Conservation (phyloP, 108 stramenopile genomes). For the Skeletonema potamos region DNA sequence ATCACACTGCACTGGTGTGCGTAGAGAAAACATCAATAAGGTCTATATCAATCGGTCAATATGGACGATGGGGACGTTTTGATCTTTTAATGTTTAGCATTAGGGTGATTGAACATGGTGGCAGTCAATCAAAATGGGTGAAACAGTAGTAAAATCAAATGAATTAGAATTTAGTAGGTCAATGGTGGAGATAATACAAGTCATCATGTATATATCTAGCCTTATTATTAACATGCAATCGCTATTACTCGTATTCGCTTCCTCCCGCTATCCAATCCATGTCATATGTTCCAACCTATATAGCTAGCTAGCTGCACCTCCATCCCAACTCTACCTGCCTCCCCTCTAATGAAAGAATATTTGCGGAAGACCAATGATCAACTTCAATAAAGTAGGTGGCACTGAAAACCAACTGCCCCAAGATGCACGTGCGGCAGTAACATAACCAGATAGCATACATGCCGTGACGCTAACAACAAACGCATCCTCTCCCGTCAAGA, state of each 20-base stretch:
- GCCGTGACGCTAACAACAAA: slow-evolving; percentile 21
- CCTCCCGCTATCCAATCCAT: not conserved
- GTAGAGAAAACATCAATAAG: no score
- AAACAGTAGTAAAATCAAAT: no score
- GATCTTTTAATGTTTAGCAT: no score
- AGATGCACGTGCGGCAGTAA: slow-evolving; percentile 11
- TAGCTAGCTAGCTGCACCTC: not conserved
- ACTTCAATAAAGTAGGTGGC: not conserved
- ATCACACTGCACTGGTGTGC: no score
- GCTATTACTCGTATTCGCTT: no score
- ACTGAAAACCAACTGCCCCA: slow-evolving; percentile 11
- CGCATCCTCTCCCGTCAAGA: slow-evolving; percentile 19
- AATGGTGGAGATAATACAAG: not conserved
- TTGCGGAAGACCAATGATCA: not conserved
- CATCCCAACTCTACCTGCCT: not conserved
- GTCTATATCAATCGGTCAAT: no score
- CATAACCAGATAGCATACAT: slow-evolving; percentile 20
- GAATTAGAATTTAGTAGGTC: not conserved
- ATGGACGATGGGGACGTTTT: no score
- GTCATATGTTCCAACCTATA: no score
- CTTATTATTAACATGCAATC: not conserved
- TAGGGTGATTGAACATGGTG: not conserved
- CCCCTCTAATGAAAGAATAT: not conserved
- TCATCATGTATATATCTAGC: not conserved
- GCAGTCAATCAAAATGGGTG: no score